phyloP scores from a whole-genome alignment of 2,329 filamentous ascomycete species.

The Lachnellula arida region DNA sequence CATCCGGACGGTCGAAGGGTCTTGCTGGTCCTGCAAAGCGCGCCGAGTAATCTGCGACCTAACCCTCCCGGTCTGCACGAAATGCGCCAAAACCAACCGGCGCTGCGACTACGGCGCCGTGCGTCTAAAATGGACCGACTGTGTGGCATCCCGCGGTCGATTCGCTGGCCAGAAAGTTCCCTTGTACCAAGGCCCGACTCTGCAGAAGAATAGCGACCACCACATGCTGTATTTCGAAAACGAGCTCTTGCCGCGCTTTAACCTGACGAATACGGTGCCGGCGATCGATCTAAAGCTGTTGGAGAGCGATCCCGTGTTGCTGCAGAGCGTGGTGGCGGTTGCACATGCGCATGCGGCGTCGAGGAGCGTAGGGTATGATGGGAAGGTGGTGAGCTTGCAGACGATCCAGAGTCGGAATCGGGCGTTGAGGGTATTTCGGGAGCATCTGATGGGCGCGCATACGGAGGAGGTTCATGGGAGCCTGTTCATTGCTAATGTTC shows the following conservation, averaged over 20 bases:
- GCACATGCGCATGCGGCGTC: conserved; percentile 26
- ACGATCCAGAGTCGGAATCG: conserved; percentile 27
- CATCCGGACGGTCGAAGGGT: conserved; percentile 35
- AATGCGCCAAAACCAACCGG: conserved; percentile 31
- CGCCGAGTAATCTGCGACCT: conserved; percentile 41
- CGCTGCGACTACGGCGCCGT: conserved; percentile 37
- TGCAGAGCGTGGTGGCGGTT: conserved; percentile 24
- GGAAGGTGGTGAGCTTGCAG: conserved; percentile 18
- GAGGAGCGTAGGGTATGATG: conserved; percentile 15
- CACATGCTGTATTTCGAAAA: conserved; percentile 29
- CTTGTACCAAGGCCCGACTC: conserved; percentile 24
- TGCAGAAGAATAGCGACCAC: conserved; percentile 26
- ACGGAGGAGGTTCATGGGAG: conserved; percentile 32
- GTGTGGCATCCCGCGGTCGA: conserved; percentile 33
- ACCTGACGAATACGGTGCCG: conserved; percentile 25
- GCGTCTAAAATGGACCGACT: conserved; percentile 38
- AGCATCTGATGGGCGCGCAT: conserved; percentile 33
- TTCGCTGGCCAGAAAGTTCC: conserved; percentile 31
- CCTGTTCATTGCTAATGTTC: conserved; percentile 39
- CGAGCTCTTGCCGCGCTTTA: conserved; percentile 28
- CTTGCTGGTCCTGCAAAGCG: conserved; percentile 43
- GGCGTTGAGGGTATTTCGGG: conserved; percentile 30
- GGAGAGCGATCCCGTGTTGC: conserved; percentile 22
- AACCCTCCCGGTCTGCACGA: conserved; percentile 34
- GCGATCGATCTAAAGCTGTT: conserved; percentile 22